Evolutionary conservation across 2,329 filamentous ascomycete species (phyloP), one percentile per base, ranked within the genome.

Genomic region (Ilyonectria robusta): DNA sequence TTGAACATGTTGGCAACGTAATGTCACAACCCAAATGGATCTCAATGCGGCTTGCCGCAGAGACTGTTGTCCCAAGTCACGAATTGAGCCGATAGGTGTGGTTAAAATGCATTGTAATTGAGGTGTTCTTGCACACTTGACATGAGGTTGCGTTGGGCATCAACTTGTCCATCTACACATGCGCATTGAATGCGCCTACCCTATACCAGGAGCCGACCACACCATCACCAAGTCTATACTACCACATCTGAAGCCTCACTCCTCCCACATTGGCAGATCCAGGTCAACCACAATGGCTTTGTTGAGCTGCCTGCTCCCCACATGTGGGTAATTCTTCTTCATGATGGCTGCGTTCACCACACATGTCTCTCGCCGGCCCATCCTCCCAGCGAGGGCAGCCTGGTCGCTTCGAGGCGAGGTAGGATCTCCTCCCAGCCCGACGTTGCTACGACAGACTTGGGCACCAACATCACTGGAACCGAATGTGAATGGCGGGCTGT

Each of bases 261-360:
- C 69, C 31, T 71, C 67, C 77, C 78, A 81, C 7, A 91, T 83
- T 0, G 91, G 91, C 67, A 96, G 82, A 70, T 94, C 89, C 33
- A 97, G 76, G 77, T 97, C 93, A 13, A 97, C 90, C n/a, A 97
- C 91, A 71, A 97, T 92, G 21, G 94, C 91, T 77, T 94, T 93
- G 79, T 95, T 90, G 80, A 93, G 90, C 68, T 81, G 85, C 78
- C 91, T 93, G 17, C 89, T 89, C 2, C 84, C 86, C 1, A 73
- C 74, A 69, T 92, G 89, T 56, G 91, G 91, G 80, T 89, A 91
- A 67, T 87, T 90, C 23, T 85, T 90, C 48, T 89, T 89, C 85
- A 92, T 87, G 68, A 95, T 90, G 21, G 93, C 90, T 31, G 93
- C 93, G 81, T 97, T 97, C 72, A 96, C 87, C 59, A 97, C 83